Evolutionary conservation across 371 early-diverging fungal genomes (phyloP).

Genomic region (Umbelopsis sp.): DNA sequence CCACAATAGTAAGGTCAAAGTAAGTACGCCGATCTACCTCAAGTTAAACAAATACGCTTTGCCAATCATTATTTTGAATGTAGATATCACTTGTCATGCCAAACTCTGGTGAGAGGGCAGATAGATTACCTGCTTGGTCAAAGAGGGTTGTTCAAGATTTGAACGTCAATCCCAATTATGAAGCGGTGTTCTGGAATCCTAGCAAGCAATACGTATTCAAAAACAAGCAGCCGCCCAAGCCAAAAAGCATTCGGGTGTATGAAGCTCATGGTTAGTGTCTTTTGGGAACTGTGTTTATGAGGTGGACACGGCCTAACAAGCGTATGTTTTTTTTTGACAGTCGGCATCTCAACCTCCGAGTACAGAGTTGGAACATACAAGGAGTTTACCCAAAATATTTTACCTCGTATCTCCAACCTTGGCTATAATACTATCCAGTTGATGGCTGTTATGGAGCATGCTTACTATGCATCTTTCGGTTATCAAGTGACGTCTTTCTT

Average conservation of each 20-base stretch:
- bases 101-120: slow-evolving; percentile 75
- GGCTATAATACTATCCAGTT: slow-evolving; percentile 96
- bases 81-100: slow-evolving; percentile 78
- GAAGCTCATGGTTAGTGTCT: slow-evolving; percentile 80
- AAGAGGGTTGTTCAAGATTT: slow-evolving; percentile 86
- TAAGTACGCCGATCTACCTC: slow-evolving; percentile 27
- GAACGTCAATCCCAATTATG: slow-evolving; percentile 78
- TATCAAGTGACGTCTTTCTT: slow-evolving; percentile 97
- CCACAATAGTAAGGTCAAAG: slow-evolving; percentile 90
- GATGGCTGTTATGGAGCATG: slow-evolving; percentile 99
- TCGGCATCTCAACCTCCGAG: slow-evolving; percentile 91
- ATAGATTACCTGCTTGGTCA: slow-evolving; percentile 92
- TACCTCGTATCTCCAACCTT: slow-evolving; percentile 87
- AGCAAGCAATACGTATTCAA: slow-evolving; percentile 72
- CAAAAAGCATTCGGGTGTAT: slow-evolving; percentile 78
- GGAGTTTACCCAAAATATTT: slow-evolving; percentile 84
- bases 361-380: slow-evolving; percentile 80
- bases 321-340: slow-evolving; percentile 38
- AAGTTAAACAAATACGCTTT: too few species aligned
- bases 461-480: slow-evolving; percentile 97
- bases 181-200: slow-evolving; percentile 95
- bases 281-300: not conserved
- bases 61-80: not conserved
- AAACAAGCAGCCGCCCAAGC: slow-evolving; percentile 69
- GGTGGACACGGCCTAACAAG: not conserved